Percentiles rank a stretch among this genome's conserved stretches.
Evolutionary conservation across 2,329 filamentous ascomycete genomes (phyloP).

Genomic region (Whalleya microplaca): DNA sequence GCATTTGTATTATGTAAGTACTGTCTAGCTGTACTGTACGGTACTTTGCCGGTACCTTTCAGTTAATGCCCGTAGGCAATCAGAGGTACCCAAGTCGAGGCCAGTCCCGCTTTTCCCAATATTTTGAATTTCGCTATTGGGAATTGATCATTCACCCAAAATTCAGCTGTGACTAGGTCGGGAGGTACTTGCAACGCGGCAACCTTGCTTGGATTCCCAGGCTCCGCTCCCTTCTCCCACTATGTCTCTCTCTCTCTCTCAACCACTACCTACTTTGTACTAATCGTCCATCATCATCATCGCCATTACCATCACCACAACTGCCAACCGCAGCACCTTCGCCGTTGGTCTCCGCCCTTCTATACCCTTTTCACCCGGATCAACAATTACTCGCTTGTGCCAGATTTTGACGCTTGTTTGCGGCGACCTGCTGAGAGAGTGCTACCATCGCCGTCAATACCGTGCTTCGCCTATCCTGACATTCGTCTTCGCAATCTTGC

Average conservation of each 20-base stretch:
- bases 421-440: not conserved
- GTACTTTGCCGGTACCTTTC: not conserved
- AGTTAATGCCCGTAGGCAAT: conserved; percentile 19
- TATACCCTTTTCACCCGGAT: conserved; percentile 4
- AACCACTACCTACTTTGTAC: conserved; percentile 3
- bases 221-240: conserved; percentile 28
- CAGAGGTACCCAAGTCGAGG: conserved; percentile 24
- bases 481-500: conserved; percentile 20
- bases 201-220: conserved; percentile 26
- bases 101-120: conserved; percentile 35
- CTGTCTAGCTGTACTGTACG: not conserved
- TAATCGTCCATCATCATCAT: conserved; percentile 11
- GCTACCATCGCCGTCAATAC: not conserved
- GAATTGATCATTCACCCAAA: conserved; percentile 30
- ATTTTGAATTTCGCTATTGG: conserved; percentile 39
- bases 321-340: not conserved
- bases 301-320: conserved; percentile 19
- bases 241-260: conserved; percentile 24
- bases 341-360: conserved; percentile 9
- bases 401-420: not conserved
- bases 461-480: conserved; percentile 26
- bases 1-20: not conserved
- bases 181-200: conserved; percentile 29
- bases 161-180: not conserved
- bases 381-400: not conserved